Percentiles rank a stretch among this genome's conserved stretches.
phyloP scores from a whole-genome alignment of 148 eudicot genomes.

The Hydrangea macrophylla region DNA sequence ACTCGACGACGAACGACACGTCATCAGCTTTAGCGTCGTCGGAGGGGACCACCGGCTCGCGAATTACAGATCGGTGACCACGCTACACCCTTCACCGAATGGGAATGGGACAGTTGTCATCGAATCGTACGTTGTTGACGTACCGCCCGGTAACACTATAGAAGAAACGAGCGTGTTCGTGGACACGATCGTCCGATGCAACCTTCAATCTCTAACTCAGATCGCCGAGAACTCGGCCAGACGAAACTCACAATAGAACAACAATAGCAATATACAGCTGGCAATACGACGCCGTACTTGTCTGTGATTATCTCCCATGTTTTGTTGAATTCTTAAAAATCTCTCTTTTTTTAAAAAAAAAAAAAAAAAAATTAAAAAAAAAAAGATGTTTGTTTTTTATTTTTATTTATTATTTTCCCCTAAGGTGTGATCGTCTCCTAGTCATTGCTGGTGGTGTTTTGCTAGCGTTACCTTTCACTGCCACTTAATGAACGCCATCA shows the following conservation, averaged over 20 bases:
- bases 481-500: too few species aligned
- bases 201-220: conserved; percentile 69
- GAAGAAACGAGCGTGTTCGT: conserved; percentile 70
- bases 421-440: too few species aligned
- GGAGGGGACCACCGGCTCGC: conserved; percentile 74
- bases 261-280: background rate
- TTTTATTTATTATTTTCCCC: too few species aligned
- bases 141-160: conserved; percentile 57
- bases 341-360: too few species aligned
- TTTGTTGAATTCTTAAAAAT: too few species aligned
- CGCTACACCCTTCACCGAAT: conserved; percentile 35
- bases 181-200: conserved; percentile 68
- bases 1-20: conserved; percentile 64
- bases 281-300: background rate
- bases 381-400: too few species aligned
- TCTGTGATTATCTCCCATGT: too few species aligned
- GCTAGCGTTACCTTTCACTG: too few species aligned
- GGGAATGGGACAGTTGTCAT: conserved; percentile 52
- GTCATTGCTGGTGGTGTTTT: too few species aligned
- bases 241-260: conserved; percentile 8
- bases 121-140: conserved; percentile 69
- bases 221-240: conserved; percentile 44
- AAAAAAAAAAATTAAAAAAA: too few species aligned
- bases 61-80: conserved; percentile 65
- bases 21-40: conserved; percentile 67